Conservation (phyloP, 2,329 filamentous ascomycete species). For the Colletotrichum australisinense region DNA sequence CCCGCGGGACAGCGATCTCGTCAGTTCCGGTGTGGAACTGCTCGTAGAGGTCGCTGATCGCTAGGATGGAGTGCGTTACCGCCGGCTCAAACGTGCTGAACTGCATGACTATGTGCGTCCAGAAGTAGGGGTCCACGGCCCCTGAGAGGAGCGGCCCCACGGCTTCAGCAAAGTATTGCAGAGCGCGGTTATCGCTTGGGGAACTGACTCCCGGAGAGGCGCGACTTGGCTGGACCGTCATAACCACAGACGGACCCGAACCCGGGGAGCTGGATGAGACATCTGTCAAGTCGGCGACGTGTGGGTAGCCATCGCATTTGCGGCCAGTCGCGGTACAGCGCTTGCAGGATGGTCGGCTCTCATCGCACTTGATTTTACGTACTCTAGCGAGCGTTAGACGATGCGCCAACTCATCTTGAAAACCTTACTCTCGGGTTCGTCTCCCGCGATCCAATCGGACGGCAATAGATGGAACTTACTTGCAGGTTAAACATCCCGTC, state of each 20-base stretch:
- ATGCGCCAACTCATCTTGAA: neutral
- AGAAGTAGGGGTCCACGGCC: slow-evolving; percentile 57
- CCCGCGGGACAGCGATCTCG: neutral
- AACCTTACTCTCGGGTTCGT: neutral
- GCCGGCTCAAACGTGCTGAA: slow-evolving; percentile 57
- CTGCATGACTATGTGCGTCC: slow-evolving; percentile 57
- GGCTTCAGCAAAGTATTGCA: slow-evolving; percentile 47
- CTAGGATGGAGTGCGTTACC: slow-evolving; percentile 60
- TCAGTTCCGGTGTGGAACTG: slow-evolving; percentile 28
- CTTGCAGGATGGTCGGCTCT: slow-evolving; percentile 63
- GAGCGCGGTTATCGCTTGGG: slow-evolving; percentile 38
- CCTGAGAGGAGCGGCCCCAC: slow-evolving; percentile 49
- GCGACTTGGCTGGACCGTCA: slow-evolving; percentile 28
- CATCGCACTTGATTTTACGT: slow-evolving; percentile 68
- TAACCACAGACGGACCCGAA: slow-evolving; percentile 13
- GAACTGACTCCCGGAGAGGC: slow-evolving; percentile 31
- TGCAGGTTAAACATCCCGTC: slow-evolving; percentile 66
- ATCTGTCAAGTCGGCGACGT: slow-evolving; percentile 35
- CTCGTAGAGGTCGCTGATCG: slow-evolving; percentile 60
- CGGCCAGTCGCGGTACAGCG: slow-evolving; percentile 67
- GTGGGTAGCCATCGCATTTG: slow-evolving; percentile 65
- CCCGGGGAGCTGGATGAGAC: slow-evolving; percentile 29
- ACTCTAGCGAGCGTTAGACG: slow-evolving; percentile 49
- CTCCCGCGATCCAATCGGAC: neutral
- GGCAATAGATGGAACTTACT: slow-evolving; percentile 48